Conservation (phyloP, 768 basidiomycete genomes). For the Termitomyces sp. region DNA sequence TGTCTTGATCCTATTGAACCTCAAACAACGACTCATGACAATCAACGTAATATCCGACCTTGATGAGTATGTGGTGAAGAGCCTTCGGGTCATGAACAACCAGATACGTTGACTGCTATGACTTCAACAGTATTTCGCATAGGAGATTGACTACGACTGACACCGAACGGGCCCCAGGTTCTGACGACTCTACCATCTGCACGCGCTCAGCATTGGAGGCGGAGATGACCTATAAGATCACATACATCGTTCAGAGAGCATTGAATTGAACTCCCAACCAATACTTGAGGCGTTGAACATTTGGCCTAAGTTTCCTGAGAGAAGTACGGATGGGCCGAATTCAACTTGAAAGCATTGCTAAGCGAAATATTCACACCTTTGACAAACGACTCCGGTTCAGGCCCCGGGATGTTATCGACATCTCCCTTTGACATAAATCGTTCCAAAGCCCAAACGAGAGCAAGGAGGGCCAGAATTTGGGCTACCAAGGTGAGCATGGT, state of each 20-base stretch:
- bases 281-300: conserved; percentile 4
- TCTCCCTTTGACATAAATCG: conserved; percentile 15
- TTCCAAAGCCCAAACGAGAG: conserved; percentile 9
- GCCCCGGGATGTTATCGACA: conserved; percentile 30
- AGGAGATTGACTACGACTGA: not conserved
- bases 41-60: conserved; percentile 14
- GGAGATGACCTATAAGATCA: not conserved
- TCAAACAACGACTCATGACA: not conserved
- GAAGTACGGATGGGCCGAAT: no score
- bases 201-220: not conserved
- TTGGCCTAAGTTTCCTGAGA: conserved; percentile 14
- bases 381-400: conserved; percentile 20
- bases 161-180: conserved; percentile 4
- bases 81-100: conserved; percentile 32
- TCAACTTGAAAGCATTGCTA: no score
- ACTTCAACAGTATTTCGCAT: not conserved
- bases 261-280: conserved; percentile 13
- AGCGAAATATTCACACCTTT: conserved; percentile 17
- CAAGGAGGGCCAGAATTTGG: conserved; percentile 1
- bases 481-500: conserved; percentile 3
- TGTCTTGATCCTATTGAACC: not conserved
- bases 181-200: conserved; percentile 1
- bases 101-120: conserved; percentile 19
- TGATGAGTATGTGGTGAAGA: conserved; percentile 30
- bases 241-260: conserved; percentile 11